Base-by-base conservation (phyloP, 2,329 filamentous ascomycete genomes). In the Verticillium albo-atrum region DNA sequence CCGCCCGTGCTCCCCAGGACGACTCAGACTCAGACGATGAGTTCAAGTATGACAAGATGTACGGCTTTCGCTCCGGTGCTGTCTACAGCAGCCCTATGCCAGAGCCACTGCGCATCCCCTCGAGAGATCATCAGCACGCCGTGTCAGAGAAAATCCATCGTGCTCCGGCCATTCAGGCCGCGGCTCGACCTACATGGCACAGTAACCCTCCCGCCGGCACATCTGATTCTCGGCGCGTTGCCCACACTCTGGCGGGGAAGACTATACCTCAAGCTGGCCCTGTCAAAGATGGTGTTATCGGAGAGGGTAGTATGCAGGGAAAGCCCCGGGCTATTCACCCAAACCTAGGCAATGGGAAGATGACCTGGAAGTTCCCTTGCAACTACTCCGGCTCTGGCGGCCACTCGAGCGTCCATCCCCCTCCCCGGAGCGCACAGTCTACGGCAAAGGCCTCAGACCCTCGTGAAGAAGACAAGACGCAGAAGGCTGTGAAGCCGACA, bases 11-110 rank as follows among this genome's bases (percentile, higher is more conserved):
- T 17, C 53, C 30, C 30, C 42, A 30, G 14, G 55, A 54, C 17
- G 56, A 32, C 50, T 54, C 55, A 14, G 56, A 32, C 50, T 54
- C 55, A 14, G 27, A 58, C 37, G 14, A 56, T 6, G 51, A 28
- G 3, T 57, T 57, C 50, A 52, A 35, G 9, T 51, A 61, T 14
- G 61, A 62, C 25, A 50, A 59, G 26, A 59, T 58, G 20, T 63
- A 63, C 30, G 53, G 51, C 32, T 23, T 35, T 6, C 57, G 61
- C 42, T 62, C 62, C 2, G 60, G 60, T 23, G 62, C 60, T 28
- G 62, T 51, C n/a, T 61, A 63, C 34, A 63, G 60, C 25, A 47
- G n/a, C 14, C 35, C 56, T n/a, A 60, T 59, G 50, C 62, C 62
- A 6, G 62, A 60, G 1, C 62, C 62, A n/a, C 51, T 63, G 12